Evolutionary conservation across 2,329 filamentous ascomycete species (phyloP), one percentile per base, ranked within the genome.

Genomic region (Pseudogymnoascus sp.): DNA sequence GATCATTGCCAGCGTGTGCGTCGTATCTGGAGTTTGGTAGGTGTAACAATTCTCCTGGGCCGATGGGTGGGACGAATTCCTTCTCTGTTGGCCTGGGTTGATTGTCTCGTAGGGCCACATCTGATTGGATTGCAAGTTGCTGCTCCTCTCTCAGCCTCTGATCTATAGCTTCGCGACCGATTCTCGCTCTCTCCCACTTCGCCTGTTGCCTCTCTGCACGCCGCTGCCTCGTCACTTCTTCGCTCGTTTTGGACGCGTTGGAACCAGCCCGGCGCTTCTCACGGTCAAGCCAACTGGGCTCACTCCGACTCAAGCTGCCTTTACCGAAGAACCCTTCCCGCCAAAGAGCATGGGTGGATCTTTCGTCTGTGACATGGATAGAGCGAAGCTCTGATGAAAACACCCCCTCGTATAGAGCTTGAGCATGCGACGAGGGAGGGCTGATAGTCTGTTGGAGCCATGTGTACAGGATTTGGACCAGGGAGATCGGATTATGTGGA

Each of bases 321-420:
- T 97, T 97, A 57, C 95, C 95, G 74, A 93, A 99, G 75, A 99
- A 99, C 4, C 94, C 94, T 76, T 95, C 90, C 74, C 96, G 90
- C 94, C 95, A 99, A 22, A 99, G 75, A 1, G 87, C 90, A 60
- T 88, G 81, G 64, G 95, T 87, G 3, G 90, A 87, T 61, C 80
- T 79, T 25, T 85, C 78, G 72, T 97, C 88, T 16, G 85, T 90
- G 61, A 99, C 81, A 71, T 96, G 90, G 14, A 99, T 82, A 0
- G 91, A 94, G 30, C 87, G 84, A 3, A 91, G 95, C 61, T 87
- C 83, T 1, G 83, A 75, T n/a, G 91, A 93, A 80, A 93, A 97
- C 66, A 88, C 82, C 58, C 88, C 93, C 57, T 82, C 77, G 71
- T 94, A 88, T 41, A 85, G 75, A 37, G 82, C 76, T 9, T 82